Evolutionary conservation across 805 yeast genomes (phyloP), one percentile per base, ranked within the genome.

Genomic region (Yarrowia sp.): DNA sequence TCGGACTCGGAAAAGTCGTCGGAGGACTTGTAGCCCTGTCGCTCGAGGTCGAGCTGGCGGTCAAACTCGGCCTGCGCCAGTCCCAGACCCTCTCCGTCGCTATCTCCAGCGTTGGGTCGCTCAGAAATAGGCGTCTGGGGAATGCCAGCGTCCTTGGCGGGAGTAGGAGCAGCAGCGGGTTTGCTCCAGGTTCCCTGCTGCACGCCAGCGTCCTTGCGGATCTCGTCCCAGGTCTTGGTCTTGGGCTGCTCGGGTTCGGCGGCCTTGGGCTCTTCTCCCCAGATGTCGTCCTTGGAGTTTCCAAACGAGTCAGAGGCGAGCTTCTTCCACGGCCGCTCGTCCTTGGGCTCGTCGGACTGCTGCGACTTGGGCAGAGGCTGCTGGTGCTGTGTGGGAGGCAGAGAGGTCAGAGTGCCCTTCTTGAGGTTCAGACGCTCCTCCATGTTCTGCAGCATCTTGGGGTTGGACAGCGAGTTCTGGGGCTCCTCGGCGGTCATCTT

Each of bases 1-100:
- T 68, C 70, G 13, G 66, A 55, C 29, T 66, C 69, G n/a, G 66
- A 59, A 51, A 68, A 68, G 44, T 68, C 70, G 51, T 68, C 70
- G 12, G 16, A 29, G 18, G 64, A 44, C n/a, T 67, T 66, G 29
- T 60, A 36, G 5, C 70, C 70, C 13, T 36, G 53, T 29, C 70
- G 44, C 51, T 68, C 70, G 9, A 46, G 60, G 19, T 68, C 69
- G 39, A 68, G 39, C 53, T 66, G 68, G 9, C 36, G 39, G 35
- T 68, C 70, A 61, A 68, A 68, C 61, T 66, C 65, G 25, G 58
- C 59, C 53, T 63, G 67, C n/a, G 62, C 58, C 0, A 35, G 42
- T 1, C 42, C 36, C 7, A 33, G 31, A 1, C 42, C 36, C 16
- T 19, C n/a, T 1, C 29, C 32, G 29, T 35, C 42, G 2, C 21